phyloP scores from a whole-genome alignment of 2,329 filamentous ascomycete species.

The Podosphaera fusca region DNA sequence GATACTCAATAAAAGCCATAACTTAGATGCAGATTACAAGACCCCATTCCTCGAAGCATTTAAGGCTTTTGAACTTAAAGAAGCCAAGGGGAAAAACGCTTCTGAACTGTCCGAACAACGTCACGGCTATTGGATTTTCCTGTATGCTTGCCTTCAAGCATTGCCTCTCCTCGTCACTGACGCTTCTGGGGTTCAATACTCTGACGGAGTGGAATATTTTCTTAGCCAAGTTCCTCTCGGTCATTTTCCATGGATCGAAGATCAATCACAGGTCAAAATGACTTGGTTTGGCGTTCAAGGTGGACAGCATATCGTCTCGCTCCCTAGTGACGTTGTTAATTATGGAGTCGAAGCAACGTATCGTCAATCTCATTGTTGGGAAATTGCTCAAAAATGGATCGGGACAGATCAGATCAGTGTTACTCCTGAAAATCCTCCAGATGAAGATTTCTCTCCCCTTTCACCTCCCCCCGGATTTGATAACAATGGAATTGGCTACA shows the following conservation, averaged over 20 bases:
- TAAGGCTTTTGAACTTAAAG: slow-evolving; percentile 45
- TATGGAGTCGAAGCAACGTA: slow-evolving; percentile 46
- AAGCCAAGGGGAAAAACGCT: slow-evolving; percentile 37
- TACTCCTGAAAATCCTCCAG: not conserved
- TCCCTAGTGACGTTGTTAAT: slow-evolving; percentile 36
- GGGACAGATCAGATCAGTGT: not conserved
- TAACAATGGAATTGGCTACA: slow-evolving; percentile 6
- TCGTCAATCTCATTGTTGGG: slow-evolving; percentile 46
- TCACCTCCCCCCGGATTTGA: slow-evolving; percentile 6
- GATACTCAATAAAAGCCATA: slow-evolving; percentile 61
- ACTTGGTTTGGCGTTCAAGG: slow-evolving; percentile 58
- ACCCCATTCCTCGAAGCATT: slow-evolving; percentile 47
- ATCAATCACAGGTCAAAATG: slow-evolving; percentile 33
- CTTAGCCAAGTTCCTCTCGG: slow-evolving; percentile 53
- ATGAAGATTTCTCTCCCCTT: slow-evolving; percentile 1
- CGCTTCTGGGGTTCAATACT: slow-evolving; percentile 43
- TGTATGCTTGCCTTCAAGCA: slow-evolving; percentile 56
- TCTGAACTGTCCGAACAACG: slow-evolving; percentile 49
- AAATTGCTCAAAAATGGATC: slow-evolving; percentile 35
- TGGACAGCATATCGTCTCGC: slow-evolving; percentile 32
- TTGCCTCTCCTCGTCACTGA: slow-evolving; percentile 59
- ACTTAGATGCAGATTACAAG: slow-evolving; percentile 40
- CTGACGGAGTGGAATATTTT: slow-evolving; percentile 60
- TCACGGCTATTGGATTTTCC: slow-evolving; percentile 59
- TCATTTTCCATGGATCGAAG: slow-evolving; percentile 49